Percentiles rank a stretch among this genome's conserved stretches.
Conservation (phyloP, 2,329 filamentous ascomycete genomes). For the Fusarium oxysporum region DNA sequence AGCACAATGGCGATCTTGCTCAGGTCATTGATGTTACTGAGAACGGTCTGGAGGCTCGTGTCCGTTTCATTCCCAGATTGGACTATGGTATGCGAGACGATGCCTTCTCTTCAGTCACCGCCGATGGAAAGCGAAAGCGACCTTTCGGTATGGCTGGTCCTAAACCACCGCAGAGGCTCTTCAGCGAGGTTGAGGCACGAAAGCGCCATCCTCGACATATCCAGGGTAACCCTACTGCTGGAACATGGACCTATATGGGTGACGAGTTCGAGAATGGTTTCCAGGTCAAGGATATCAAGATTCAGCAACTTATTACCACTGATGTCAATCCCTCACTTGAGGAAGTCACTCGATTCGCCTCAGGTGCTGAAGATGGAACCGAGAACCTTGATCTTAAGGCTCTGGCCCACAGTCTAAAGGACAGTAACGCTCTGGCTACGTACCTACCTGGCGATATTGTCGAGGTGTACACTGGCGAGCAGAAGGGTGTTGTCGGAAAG, state of each 20-base stretch:
- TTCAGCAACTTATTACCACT: slow-evolving; percentile 85
- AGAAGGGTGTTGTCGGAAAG: slow-evolving; percentile 88
- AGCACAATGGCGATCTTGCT: slow-evolving; percentile 89
- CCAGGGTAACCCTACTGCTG: slow-evolving; percentile 77
- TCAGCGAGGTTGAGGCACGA: slow-evolving; percentile 91
- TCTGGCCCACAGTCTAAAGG: slow-evolving; percentile 89
- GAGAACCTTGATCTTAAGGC: slow-evolving; percentile 94
- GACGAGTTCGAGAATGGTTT: slow-evolving; percentile 95
- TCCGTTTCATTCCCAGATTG: slow-evolving; percentile 88
- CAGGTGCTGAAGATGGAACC: slow-evolving; percentile 88
- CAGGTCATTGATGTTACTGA: slow-evolving; percentile 93
- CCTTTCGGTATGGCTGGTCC: slow-evolving; percentile 67
- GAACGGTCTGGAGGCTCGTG: slow-evolving; percentile 88
- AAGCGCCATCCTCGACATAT: slow-evolving; percentile 80
- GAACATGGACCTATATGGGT: slow-evolving; percentile 85
- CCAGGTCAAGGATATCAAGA: slow-evolving; percentile 91
- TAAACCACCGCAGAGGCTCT: slow-evolving; percentile 86
- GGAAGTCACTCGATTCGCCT: slow-evolving; percentile 94
- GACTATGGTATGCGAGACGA: slow-evolving; percentile 94
- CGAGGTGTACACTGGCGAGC: slow-evolving; percentile 95
- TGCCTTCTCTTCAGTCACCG: slow-evolving; percentile 54
- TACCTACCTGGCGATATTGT: slow-evolving; percentile 96
- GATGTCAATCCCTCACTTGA: slow-evolving; percentile 94
- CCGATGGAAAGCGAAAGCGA: slow-evolving; percentile 85
- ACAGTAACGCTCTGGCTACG: slow-evolving; percentile 80